Conservation (phyloP, 2,329 filamentous ascomycete species). For the Xylariaceae sp. region DNA sequence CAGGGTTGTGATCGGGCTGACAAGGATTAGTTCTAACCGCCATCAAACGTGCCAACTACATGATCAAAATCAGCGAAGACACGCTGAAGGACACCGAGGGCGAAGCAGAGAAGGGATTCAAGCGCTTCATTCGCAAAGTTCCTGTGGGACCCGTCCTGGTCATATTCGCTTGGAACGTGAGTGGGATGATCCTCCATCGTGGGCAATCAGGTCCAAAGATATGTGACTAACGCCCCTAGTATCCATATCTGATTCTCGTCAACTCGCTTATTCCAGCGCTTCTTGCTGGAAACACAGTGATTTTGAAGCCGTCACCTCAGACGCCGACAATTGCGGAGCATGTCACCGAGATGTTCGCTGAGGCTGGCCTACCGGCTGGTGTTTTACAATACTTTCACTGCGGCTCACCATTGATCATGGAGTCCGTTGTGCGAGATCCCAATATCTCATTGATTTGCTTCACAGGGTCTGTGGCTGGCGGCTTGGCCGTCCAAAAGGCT, state of each 20-base stretch:
- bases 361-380: slow-evolving; percentile 75
- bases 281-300: slow-evolving; percentile 83
- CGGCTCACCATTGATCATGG: slow-evolving; percentile 71
- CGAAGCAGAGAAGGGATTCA: slow-evolving; percentile 82
- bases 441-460: slow-evolving; percentile 82
- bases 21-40: slow-evolving; percentile 62
- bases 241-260: slow-evolving; percentile 88
- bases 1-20: slow-evolving; percentile 13
- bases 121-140: slow-evolving; percentile 81
- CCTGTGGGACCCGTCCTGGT: slow-evolving; percentile 84
- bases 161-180: slow-evolving; percentile 93
- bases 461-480: slow-evolving; percentile 86
- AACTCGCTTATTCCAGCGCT: slow-evolving; percentile 93
- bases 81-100: slow-evolving; percentile 75
- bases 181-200: slow-evolving; percentile 47
- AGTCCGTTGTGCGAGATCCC: slow-evolving; percentile 72
- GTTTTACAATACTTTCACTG: slow-evolving; percentile 92
- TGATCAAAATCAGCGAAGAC: slow-evolving; percentile 78
- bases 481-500: slow-evolving; percentile 78
- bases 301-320: slow-evolving; percentile 91
- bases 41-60: slow-evolving; percentile 77
- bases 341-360: slow-evolving; percentile 67
- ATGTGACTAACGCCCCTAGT: slow-evolving; percentile 49
- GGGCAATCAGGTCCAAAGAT: background rate
- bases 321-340: slow-evolving; percentile 90